Evolutionary conservation across 371 early-diverging fungal genomes (phyloP), one percentile per base, ranked within the genome.

Genomic region (Zopfochytrium polystomum): DNA sequence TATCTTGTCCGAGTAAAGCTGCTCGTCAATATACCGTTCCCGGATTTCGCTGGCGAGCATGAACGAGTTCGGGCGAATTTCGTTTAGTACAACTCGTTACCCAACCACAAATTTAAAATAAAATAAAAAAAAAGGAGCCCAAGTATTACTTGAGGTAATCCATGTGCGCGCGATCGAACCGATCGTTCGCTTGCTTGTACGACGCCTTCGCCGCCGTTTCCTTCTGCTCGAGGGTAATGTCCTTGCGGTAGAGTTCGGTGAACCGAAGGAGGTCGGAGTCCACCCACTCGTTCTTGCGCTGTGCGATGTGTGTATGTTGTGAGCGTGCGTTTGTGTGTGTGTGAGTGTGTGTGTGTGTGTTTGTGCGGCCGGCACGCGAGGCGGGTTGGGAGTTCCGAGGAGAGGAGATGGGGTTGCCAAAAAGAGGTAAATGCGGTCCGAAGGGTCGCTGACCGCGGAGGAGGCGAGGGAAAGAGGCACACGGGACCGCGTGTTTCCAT

Each of bases 1-100:
- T 51, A 96, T 94, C 78, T 96, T 94, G 80, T 96, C 97, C 59
- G 90, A 90, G 90, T 92, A 96, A n/a, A 95, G 79, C 70, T 95
- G 95, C 60, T 96, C 97, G 43, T 78, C 79, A n/a, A 78, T 72
- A 51, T 78, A 78, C 4, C 79, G 67, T 49, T 78, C 79, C 2
- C 79, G 65, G 35, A 78, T 72, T 45, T 74, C 74, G 48, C 68
- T 74, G 46, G n/a, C n/a, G n/a, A n/a, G n/a, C n/a, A n/a, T n/a
- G n/a, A n/a, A n/a, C n/a, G n/a, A n/a, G n/a, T n/a, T n/a, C n/a
- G 7, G 38, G 18, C 18, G 38, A 38, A 38, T 7, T 38, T 18
- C 5, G 15, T 22, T 11, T 25, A 25, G 35, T 32, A 23, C 3
- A 6, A 31, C 26, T 3, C n/a, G n/a, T n/a, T n/a, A n/a, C n/a